These are phyloP conservation scores for Conticribra guillardii DNA, from an alignment of 108 stramenopile species.

Conservation along the genomic window DNA sequence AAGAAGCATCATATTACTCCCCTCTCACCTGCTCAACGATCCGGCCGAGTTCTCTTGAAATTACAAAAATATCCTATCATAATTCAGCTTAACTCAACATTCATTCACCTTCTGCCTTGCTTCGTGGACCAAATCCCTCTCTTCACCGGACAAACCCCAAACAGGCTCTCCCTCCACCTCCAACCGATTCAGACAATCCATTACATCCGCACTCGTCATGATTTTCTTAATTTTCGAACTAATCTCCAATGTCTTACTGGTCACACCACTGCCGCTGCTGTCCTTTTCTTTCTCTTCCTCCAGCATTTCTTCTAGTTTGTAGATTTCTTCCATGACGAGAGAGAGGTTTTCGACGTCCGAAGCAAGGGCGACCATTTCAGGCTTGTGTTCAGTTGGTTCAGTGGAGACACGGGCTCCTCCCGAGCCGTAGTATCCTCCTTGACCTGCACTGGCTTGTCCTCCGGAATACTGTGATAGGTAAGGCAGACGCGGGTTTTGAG, in stretches of 20 bases:
- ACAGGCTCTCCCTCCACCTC: constrained; percentile 76
- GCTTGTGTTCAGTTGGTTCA: constrained; percentile 43
- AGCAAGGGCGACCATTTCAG: constrained; percentile 61
- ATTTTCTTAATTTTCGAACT: constrained; percentile 67
- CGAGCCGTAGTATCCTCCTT: constrained; percentile 80
- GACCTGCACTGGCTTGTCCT: constrained; percentile 77
- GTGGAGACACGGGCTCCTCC: constrained; percentile 65
- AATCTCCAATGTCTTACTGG: constrained; percentile 54
- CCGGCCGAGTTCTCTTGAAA: neutral
- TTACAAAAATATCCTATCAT: neutral
- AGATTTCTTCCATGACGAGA: constrained; percentile 61
- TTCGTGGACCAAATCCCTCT: constrained; percentile 63
- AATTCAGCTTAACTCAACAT: constrained; percentile 30
- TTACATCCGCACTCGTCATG: constrained; percentile 61
- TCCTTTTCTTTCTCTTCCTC: constrained; percentile 38
- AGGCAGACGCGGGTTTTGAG: too few species aligned
- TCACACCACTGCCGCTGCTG: constrained; percentile 28
- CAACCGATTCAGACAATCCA: constrained; percentile 62
- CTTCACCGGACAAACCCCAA: constrained; percentile 70
- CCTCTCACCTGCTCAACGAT: neutral
- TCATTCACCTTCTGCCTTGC: constrained; percentile 73
- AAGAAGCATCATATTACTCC: too few species aligned
- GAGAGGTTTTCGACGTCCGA: constrained; percentile 62
- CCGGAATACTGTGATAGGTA: constrained; percentile 49
- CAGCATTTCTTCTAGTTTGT: constrained; percentile 53